phyloP scores from a whole-genome alignment of 164 flowering plant genomes.

The Nymphaea colorata region DNA sequence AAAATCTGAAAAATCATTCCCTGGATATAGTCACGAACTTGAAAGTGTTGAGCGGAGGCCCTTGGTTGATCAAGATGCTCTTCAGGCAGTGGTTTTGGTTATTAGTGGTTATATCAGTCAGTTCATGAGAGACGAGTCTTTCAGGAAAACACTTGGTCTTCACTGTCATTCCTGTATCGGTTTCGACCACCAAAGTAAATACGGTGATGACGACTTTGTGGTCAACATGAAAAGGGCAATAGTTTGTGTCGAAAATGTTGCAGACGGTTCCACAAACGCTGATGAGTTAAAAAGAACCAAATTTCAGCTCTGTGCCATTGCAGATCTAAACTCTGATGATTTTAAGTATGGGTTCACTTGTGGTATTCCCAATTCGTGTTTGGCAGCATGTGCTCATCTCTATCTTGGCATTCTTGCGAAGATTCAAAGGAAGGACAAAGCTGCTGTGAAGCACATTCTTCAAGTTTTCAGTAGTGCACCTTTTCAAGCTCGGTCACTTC shows the following conservation, averaged over 20 bases:
- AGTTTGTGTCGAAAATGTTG: slow-evolving; percentile 36
- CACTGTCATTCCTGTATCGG: slow-evolving; percentile 36
- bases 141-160: slow-evolving; percentile 24
- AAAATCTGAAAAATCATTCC: slow-evolving; percentile 5
- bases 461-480: slow-evolving; percentile 72
- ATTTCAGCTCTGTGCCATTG: slow-evolving; percentile 46
- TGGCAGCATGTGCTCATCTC: slow-evolving; percentile 75
- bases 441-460: slow-evolving; percentile 54
- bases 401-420: slow-evolving; percentile 59
- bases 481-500: slow-evolving; percentile 33
- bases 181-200: slow-evolving; percentile 21
- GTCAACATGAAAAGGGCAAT: slow-evolving; percentile 51
- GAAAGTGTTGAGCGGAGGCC: slow-evolving; percentile 9
- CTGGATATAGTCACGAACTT: slow-evolving; percentile 1
- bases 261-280: slow-evolving; percentile 21
- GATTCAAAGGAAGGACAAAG: slow-evolving; percentile 49
- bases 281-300: slow-evolving; percentile 51
- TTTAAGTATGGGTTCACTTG: slow-evolving; percentile 44
- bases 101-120: slow-evolving; percentile 31
- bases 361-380: slow-evolving; percentile 42
- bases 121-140: slow-evolving; percentile 37
- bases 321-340: slow-evolving; percentile 46
- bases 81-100: slow-evolving; percentile 56
- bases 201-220: slow-evolving; percentile 28
- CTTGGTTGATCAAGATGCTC: slow-evolving; percentile 62